phyloP scores from a whole-genome alignment of 2,329 filamentous ascomycete genomes.

The Diplodia seriata region DNA sequence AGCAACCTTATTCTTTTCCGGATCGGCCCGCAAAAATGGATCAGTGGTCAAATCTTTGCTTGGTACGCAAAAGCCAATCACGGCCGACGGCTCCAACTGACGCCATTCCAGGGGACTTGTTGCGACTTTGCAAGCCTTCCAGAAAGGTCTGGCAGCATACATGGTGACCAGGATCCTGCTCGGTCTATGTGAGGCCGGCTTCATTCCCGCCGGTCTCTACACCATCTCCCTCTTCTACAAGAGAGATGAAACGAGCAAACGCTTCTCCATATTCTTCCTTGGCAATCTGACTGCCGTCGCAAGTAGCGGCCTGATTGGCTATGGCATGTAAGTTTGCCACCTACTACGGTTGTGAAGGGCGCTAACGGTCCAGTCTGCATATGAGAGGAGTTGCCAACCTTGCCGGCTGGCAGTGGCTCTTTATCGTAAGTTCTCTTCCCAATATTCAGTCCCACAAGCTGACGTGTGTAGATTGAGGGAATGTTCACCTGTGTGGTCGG shows the following conservation, averaged over 20 bases:
- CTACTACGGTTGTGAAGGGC: neutral
- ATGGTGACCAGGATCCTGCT: slow-evolving; percentile 60
- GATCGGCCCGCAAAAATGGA: slow-evolving; percentile 61
- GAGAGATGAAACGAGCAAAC: slow-evolving; percentile 58
- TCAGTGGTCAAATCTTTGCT: slow-evolving; percentile 61
- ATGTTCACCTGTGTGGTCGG: slow-evolving; percentile 58
- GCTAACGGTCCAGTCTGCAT: slow-evolving; percentile 51
- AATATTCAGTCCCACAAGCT: neutral
- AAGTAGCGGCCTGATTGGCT: slow-evolving; percentile 50
- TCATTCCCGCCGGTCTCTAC: slow-evolving; percentile 61
- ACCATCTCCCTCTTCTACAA: slow-evolving; percentile 65
- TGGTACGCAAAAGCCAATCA: slow-evolving; percentile 41
- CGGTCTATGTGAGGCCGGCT: slow-evolving; percentile 62
- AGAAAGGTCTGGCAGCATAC: slow-evolving; percentile 56
- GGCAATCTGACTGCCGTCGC: slow-evolving; percentile 61
- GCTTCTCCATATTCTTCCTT: slow-evolving; percentile 63
- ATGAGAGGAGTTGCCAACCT: slow-evolving; percentile 57
- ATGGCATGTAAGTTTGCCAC: slow-evolving; percentile 42
- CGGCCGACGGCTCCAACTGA: neutral
- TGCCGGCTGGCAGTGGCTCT: slow-evolving; percentile 66
- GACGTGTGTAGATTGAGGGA: slow-evolving; percentile 53
- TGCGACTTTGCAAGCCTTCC: slow-evolving; percentile 63
- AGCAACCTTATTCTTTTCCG: slow-evolving; percentile 61
- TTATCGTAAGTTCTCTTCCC: slow-evolving; percentile 40
- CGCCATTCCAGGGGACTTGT: slow-evolving; percentile 51